These are phyloP conservation scores for Artemisia argyi DNA, from an alignment of 129 eudicot species.

Conservation along the genomic window DNA sequence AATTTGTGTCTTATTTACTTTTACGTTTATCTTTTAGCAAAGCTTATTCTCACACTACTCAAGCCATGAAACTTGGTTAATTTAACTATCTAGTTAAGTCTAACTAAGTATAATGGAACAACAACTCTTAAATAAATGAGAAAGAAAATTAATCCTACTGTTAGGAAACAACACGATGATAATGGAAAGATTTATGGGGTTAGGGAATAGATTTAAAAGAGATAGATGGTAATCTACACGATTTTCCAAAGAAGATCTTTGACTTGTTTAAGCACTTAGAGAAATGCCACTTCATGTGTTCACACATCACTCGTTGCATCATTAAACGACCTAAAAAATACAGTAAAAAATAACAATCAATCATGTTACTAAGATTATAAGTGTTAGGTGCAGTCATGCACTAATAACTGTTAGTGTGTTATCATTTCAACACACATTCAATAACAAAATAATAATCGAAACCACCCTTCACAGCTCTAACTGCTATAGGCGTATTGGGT, in stretches of 20 bases:
- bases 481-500: no score
- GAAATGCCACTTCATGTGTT: constrained; percentile 17
- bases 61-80: no score
- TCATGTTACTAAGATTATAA: not conserved
- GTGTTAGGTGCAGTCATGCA: not conserved
- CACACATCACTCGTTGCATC: constrained; percentile 11
- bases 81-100: no score
- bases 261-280: constrained; percentile 26
- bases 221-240: constrained; percentile 30
- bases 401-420: no score
- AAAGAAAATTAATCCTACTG: not conserved
- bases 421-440: no score
- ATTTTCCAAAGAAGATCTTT: constrained; percentile 36
- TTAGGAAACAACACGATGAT: constrained; percentile 16
- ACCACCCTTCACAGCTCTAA: no score
- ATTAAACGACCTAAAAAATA: not conserved
- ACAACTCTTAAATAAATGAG: no score
- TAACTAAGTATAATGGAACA: no score
- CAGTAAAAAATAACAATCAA: not conserved
- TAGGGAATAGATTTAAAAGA: constrained; percentile 17
- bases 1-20: no score
- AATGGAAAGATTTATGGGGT: constrained; percentile 22
- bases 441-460: no score
- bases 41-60: no score
- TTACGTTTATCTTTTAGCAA: no score